Evolutionary conservation across 805 yeast species (phyloP).

Genomic region (Hanseniaspora hatyaiensis): DNA sequence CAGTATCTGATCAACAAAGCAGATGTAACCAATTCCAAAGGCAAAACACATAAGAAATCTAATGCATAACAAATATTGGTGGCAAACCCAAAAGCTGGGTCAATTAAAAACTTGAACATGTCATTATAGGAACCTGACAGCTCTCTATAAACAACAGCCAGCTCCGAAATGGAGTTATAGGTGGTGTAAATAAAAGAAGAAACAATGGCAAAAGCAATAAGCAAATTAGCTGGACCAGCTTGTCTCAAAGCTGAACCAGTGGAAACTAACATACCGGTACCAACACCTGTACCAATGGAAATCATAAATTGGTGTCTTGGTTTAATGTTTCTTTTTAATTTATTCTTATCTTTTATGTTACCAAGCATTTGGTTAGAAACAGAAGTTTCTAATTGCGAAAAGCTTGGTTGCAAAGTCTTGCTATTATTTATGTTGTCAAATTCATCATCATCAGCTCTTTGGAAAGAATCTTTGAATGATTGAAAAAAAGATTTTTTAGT

Average conservation of each 20-base stretch:
- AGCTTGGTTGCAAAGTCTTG: not conserved
- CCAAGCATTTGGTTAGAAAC: constrained; percentile 3
- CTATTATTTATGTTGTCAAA: not conserved
- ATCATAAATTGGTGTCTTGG: constrained; percentile 60
- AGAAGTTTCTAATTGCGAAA: constrained; percentile 13
- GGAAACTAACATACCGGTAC: constrained; percentile 66
- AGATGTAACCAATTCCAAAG: constrained; percentile 56
- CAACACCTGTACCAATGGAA: constrained; percentile 63
- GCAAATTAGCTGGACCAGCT: constrained; percentile 55
- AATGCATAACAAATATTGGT: constrained; percentile 62
- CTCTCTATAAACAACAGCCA: constrained; percentile 55
- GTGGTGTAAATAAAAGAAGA: constrained; percentile 52
- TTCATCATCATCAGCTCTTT: constrained; percentile 6
- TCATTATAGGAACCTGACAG: constrained; percentile 47
- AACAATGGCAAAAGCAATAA: constrained; percentile 49
- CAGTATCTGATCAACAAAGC: constrained; percentile 46
- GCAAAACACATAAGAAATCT: constrained; percentile 53
- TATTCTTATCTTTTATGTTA: not conserved
- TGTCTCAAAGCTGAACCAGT: constrained; percentile 44
- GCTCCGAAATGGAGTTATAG: constrained; percentile 53
- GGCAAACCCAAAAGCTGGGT: constrained; percentile 59
- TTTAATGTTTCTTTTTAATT: constrained; percentile 29
- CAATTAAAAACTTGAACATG: constrained; percentile 50
- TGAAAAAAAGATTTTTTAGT: not conserved
- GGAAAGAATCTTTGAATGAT: constrained; percentile 13